These are phyloP conservation scores for Aspergillus ochraceoroseus DNA, from an alignment of 2,329 filamentous ascomycete genomes.

Conservation along the genomic window DNA sequence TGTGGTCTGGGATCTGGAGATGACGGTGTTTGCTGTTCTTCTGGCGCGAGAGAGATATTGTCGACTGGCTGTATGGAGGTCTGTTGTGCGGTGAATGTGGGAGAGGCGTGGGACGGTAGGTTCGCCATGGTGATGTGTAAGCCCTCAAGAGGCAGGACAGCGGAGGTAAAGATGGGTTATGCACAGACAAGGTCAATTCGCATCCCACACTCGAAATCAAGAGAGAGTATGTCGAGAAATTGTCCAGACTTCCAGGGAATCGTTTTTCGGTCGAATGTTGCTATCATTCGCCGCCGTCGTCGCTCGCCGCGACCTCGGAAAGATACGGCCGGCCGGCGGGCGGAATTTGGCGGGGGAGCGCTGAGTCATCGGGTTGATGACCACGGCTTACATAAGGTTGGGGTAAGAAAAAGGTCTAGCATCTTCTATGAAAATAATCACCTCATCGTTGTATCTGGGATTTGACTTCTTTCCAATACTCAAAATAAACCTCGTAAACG, in stretches of 20 bases:
- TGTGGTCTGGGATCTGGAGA: slow-evolving; percentile 15
- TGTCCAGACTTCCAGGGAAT: too few species aligned
- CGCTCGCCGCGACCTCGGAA: too few species aligned
- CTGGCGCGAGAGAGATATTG: slow-evolving; percentile 25
- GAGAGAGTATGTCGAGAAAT: too few species aligned
- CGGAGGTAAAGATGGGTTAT: slow-evolving; percentile 4
- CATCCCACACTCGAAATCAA: neutral
- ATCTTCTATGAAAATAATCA: slow-evolving; percentile 9
- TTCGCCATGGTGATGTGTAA: slow-evolving; percentile 46
- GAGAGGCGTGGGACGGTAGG: slow-evolving; percentile 53
- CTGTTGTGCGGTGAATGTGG: slow-evolving; percentile 44
- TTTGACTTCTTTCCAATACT: neutral
- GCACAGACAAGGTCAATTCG: neutral
- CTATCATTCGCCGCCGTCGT: slow-evolving; percentile 9
- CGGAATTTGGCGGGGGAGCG: slow-evolving; percentile 17
- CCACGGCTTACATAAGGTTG: slow-evolving; percentile 10
- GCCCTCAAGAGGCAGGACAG: neutral
- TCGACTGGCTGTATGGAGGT: slow-evolving; percentile 22
- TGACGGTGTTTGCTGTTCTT: slow-evolving; percentile 7
- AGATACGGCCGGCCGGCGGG: too few species aligned
- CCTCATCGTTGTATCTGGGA: neutral
- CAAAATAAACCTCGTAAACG: neutral
- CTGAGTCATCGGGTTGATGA: slow-evolving; percentile 16
- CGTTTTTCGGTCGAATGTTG: neutral
- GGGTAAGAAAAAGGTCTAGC: slow-evolving; percentile 7